A percentile compares a stretch with the other conserved stretches of the same genome.
Conservation (phyloP, 805 yeast species). For the Babjeviella inositovora region DNA sequence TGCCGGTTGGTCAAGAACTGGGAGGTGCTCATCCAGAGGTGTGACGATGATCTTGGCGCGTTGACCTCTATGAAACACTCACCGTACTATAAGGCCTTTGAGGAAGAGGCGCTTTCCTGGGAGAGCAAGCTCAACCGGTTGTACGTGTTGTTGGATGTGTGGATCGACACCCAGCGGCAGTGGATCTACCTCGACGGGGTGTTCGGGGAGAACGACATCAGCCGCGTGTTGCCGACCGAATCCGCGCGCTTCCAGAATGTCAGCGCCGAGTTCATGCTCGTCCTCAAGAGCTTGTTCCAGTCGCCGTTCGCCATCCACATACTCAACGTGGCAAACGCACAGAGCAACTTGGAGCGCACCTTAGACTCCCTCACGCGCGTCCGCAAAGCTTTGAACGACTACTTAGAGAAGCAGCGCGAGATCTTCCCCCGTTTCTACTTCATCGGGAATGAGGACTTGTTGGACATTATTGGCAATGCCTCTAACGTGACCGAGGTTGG, state of each 20-base stretch:
- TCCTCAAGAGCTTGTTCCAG: conserved; percentile 32
- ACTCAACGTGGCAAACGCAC: conserved; percentile 29
- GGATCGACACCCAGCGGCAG: conserved; percentile 80
- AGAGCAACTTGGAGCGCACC: conserved; percentile 25
- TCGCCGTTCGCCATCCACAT: conserved; percentile 39
- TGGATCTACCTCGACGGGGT: conserved; percentile 82
- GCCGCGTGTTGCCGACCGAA: conserved; percentile 53
- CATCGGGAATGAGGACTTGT: conserved; percentile 78
- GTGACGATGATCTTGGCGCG: conserved; percentile 43
- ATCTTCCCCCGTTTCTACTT: conserved; percentile 73
- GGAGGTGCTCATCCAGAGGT: conserved; percentile 40
- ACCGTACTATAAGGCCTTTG: conserved; percentile 40
- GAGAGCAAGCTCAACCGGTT: conserved; percentile 38
- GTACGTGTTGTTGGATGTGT: conserved; percentile 35
- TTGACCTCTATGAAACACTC: conserved; percentile 62
- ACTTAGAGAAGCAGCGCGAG: conserved; percentile 65
- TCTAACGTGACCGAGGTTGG: conserved; percentile 27
- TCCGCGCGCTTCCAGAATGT: conserved; percentile 46
- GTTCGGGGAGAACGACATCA: conserved; percentile 46
- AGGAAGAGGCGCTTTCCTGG: conserved; percentile 34
- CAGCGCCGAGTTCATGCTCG: conserved; percentile 40
- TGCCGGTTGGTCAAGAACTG: conserved; percentile 51
- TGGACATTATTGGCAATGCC: conserved; percentile 66
- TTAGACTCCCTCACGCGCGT: conserved; percentile 41
- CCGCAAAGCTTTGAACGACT: conserved; percentile 55